Evolutionary conservation across 768 basidiomycete genomes (phyloP).

Genomic region (Rhodotorula toruloides): DNA sequence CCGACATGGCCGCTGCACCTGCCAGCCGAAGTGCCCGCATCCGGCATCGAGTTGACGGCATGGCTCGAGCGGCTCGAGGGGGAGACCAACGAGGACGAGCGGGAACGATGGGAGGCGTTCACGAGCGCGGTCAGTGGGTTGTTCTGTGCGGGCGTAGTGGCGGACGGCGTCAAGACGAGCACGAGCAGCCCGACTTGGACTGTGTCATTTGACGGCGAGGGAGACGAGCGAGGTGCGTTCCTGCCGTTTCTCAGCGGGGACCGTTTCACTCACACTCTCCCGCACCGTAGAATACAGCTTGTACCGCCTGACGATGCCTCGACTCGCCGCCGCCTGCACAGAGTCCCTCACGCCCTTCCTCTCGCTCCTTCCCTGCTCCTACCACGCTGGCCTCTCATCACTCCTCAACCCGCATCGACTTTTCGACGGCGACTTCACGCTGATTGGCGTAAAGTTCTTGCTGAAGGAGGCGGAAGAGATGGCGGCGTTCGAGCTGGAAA

Average conservation of each 20-base stretch:
- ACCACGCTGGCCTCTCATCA: conserved; percentile 71
- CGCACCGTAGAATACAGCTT: conserved; percentile 37
- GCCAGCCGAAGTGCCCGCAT: conserved; percentile 3
- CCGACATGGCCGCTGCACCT: conserved; percentile 23
- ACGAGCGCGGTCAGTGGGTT: conserved; percentile 85
- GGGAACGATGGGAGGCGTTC: conserved; percentile 66
- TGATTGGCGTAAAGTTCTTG: conserved; percentile 62
- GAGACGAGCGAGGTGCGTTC: conserved; percentile 24
- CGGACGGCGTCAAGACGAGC: conserved; percentile 31
- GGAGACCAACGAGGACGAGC: conserved; percentile 14
- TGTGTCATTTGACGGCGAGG: conserved; percentile 14
- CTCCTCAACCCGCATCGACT: conserved; percentile 78
- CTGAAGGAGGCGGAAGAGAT: conserved; percentile 38
- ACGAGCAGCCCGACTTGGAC: conserved; percentile 28
- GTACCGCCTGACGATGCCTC: conserved; percentile 62
- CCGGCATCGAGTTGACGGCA: conserved; percentile 67
- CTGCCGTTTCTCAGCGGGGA: background rate
- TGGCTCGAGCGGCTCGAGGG: conserved; percentile 67
- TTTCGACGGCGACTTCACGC: conserved; percentile 89
- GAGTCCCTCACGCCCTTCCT: conserved; percentile 96
- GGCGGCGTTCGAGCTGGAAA: conserved; percentile 62
- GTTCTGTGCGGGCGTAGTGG: conserved; percentile 64
- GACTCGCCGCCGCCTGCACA: conserved; percentile 78
- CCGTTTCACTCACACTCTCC: too few relatives aligned
- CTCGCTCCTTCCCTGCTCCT: conserved; percentile 88